These are phyloP conservation scores for Phytopythium sindhum DNA, from an alignment of 352 stramenopile species.

Conservation along the genomic window DNA sequence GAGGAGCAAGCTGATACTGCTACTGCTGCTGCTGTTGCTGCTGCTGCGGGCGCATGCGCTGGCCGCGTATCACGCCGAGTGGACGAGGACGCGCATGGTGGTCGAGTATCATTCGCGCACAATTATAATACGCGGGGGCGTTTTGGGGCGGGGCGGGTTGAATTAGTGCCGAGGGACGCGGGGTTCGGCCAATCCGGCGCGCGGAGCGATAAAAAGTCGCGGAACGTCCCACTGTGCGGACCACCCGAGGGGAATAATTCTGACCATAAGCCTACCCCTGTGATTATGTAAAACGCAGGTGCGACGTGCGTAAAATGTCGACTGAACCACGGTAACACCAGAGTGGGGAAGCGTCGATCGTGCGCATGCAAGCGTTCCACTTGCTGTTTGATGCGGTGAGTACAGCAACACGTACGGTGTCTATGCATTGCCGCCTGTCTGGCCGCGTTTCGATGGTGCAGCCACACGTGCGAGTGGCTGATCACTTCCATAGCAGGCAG, in stretches of 20 bases:
- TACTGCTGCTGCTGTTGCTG: not conserved
- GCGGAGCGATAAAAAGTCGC: not conserved
- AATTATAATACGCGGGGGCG: too few species aligned
- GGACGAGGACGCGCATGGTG: not conserved
- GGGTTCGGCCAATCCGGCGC: not conserved
- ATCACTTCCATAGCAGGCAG: not conserved
- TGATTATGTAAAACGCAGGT: not conserved
- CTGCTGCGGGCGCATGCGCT: not conserved
- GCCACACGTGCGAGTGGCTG: not conserved
- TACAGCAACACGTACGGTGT: too few species aligned
- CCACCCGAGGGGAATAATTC: not conserved
- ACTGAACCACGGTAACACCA: not conserved
- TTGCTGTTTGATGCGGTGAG: not conserved
- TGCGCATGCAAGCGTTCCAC: too few species aligned
- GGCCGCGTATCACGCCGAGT: not conserved
- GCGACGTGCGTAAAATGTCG: not conserved
- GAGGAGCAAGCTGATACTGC: not conserved
- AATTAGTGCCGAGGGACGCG: not conserved
- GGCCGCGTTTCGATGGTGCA: too few species aligned
- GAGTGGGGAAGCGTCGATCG: not conserved
- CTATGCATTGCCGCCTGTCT: too few species aligned
- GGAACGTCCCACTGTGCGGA: not conserved
- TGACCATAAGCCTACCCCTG: constrained; percentile 2
- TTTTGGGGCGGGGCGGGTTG: not conserved
- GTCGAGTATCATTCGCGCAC: not conserved